Conservation (phyloP, 345 rosid species). For the Euclidium syriacum region DNA sequence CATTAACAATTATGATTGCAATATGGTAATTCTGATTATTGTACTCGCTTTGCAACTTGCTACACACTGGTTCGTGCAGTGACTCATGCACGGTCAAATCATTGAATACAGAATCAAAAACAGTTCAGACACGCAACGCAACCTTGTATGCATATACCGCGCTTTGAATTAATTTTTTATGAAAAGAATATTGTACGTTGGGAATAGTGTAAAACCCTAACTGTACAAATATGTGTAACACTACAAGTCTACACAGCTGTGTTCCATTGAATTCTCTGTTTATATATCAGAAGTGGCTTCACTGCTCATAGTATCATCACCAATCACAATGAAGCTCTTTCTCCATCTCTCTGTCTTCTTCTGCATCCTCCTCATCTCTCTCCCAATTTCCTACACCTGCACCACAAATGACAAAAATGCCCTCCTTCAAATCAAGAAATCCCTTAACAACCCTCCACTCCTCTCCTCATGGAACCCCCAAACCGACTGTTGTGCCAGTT, state of each 20-base stretch:
- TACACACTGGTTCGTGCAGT: not conserved
- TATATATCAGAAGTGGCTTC: not conserved
- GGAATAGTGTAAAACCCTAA: not conserved
- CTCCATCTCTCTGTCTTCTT: slow-evolving; percentile 6
- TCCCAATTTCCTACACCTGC: slow-evolving; percentile 36
- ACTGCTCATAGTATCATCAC: not conserved
- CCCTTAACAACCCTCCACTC: slow-evolving; percentile 52
- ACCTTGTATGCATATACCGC: not conserved
- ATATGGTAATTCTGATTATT: not conserved
- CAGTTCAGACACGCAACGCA: too few species aligned
- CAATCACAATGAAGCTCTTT: slow-evolving; percentile 22
- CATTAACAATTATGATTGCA: not conserved
- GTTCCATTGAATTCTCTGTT: slow-evolving; percentile 9
- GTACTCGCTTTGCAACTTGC: not conserved
- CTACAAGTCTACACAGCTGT: slow-evolving; percentile 14
- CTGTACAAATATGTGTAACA: slow-evolving; percentile 1
- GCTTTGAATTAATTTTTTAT: not conserved
- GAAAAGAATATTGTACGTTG: slow-evolving; percentile 13
- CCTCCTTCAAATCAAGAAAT: slow-evolving; percentile 55
- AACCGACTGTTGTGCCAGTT: slow-evolving; percentile 59
- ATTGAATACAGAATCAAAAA: not conserved
- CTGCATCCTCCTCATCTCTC: slow-evolving; percentile 18
- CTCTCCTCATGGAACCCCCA: slow-evolving; percentile 62
- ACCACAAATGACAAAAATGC: slow-evolving; percentile 45
- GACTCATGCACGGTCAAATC: not conserved